phyloP scores from a whole-genome alignment of 2,329 filamentous ascomycete genomes.

The Coniochaeta prunicola region DNA sequence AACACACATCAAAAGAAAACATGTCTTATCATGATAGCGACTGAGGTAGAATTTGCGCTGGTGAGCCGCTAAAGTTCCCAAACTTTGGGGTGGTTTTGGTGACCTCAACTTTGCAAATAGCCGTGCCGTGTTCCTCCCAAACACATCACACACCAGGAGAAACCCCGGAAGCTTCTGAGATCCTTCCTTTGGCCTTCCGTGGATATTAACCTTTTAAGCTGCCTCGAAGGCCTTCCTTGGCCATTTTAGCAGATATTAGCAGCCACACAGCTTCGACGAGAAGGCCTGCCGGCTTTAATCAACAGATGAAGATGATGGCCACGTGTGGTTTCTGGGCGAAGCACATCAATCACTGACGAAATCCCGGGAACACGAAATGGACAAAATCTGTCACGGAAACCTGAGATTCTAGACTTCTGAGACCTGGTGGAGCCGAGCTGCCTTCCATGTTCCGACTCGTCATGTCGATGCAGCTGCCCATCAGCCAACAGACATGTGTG shows the following conservation, averaged over 20 bases:
- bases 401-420: not conserved
- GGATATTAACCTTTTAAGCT: slow-evolving; percentile 10
- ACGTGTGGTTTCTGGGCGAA: slow-evolving; percentile 8
- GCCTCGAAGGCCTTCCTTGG: slow-evolving; percentile 6
- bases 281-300: slow-evolving; percentile 19
- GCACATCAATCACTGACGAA: slow-evolving; percentile 10
- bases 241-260: slow-evolving; percentile 13
- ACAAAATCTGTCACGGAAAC: not conserved
- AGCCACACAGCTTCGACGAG: slow-evolving; percentile 13
- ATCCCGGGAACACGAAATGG: slow-evolving; percentile 4
- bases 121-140: slow-evolving; percentile 16
- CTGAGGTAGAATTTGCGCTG: no score
- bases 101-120: slow-evolving; percentile 11
- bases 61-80: not conserved
- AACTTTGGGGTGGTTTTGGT: not conserved
- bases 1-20: no score
- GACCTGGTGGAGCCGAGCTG: not conserved
- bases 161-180: not conserved
- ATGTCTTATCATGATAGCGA: no score
- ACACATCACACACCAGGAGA: slow-evolving; percentile 6
- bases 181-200: slow-evolving; percentile 9
- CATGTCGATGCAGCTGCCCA: not conserved
- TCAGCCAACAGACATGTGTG: not conserved
- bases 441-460: not conserved
- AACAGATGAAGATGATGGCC: slow-evolving; percentile 16